Conservation (phyloP, 371 early-diverging fungal species). For the Blakeslea trispora region DNA sequence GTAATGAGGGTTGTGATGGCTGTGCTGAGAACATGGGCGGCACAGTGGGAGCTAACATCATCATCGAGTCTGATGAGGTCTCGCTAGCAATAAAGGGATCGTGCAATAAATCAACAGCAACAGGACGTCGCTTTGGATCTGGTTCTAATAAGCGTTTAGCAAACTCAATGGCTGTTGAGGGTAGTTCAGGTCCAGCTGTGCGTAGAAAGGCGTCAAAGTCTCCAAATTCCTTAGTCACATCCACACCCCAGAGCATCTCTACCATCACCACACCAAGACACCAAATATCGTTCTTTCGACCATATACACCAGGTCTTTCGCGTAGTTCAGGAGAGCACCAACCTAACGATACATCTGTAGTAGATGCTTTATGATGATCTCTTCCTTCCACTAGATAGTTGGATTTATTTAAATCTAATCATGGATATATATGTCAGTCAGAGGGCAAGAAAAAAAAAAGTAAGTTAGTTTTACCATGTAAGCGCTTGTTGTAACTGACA, state of each 20-base stretch:
- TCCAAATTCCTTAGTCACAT: conserved; percentile 56
- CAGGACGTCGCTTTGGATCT: conserved; percentile 69
- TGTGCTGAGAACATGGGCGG: conserved; percentile 19
- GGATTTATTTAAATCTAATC: conserved; percentile 49
- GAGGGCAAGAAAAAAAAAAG: no score
- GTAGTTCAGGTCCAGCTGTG: conserved; percentile 50
- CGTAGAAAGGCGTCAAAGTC: conserved; percentile 60
- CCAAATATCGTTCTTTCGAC: conserved; percentile 80
- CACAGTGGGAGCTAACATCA: conserved; percentile 18
- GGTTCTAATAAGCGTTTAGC: conserved; percentile 57
- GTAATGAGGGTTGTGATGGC: conserved; percentile 16
- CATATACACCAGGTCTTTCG: conserved; percentile 57
- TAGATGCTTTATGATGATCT: conserved; percentile 34
- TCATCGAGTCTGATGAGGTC: background rate
- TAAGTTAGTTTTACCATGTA: conserved; percentile 37
- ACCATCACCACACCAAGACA: conserved; percentile 70
- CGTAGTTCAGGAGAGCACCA: conserved; percentile 64
- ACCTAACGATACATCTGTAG: conserved; percentile 21
- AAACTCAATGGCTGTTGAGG: conserved; percentile 48
- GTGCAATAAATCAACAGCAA: conserved; percentile 69
- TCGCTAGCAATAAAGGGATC: conserved; percentile 64
- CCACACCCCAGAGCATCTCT: conserved; percentile 75
- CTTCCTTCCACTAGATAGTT: conserved; percentile 41
- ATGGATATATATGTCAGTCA: no score
- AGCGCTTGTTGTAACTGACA: conserved; percentile 48